These are phyloP conservation scores for Apiospora phragmitis DNA, from an alignment of 2,329 filamentous ascomycete species.

Conservation along the genomic window DNA sequence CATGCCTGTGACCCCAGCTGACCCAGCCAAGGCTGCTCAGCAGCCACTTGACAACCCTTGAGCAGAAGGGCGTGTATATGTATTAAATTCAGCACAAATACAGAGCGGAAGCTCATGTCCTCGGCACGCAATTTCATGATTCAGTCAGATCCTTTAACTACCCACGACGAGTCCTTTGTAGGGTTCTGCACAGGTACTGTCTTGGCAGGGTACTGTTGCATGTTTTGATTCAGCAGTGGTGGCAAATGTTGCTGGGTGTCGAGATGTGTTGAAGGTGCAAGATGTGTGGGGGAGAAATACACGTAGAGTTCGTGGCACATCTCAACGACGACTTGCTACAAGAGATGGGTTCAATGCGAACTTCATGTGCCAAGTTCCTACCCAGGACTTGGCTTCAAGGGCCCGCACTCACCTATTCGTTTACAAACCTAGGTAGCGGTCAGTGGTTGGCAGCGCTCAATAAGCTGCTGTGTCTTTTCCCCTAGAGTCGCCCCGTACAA, in stretches of 20 bases:
- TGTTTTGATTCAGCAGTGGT: neutral
- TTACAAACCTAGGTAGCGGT: neutral
- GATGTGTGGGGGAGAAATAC: neutral
- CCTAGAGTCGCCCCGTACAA: neutral
- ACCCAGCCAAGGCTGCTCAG: neutral
- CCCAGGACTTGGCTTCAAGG: neutral
- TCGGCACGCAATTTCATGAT: neutral
- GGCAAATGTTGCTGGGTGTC: too few relatives aligned
- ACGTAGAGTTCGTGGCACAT: neutral
- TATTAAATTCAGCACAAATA: neutral
- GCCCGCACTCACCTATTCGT: neutral
- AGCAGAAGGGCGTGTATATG: neutral
- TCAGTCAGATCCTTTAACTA: neutral
- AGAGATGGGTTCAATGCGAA: neutral
- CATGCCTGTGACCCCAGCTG: conserved; percentile 13
- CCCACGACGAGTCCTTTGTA: neutral
- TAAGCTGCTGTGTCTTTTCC: neutral
- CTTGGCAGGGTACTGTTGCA: neutral
- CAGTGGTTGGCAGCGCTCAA: neutral
- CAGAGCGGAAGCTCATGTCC: neutral
- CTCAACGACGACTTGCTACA: neutral
- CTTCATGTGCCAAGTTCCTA: neutral
- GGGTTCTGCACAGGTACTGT: neutral
- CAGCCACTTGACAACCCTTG: conserved; percentile 1
- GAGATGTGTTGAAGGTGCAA: neutral